Base-by-base conservation (phyloP, 1,284 basidiomycete genomes). In the Pseudozyma pruni region DNA sequence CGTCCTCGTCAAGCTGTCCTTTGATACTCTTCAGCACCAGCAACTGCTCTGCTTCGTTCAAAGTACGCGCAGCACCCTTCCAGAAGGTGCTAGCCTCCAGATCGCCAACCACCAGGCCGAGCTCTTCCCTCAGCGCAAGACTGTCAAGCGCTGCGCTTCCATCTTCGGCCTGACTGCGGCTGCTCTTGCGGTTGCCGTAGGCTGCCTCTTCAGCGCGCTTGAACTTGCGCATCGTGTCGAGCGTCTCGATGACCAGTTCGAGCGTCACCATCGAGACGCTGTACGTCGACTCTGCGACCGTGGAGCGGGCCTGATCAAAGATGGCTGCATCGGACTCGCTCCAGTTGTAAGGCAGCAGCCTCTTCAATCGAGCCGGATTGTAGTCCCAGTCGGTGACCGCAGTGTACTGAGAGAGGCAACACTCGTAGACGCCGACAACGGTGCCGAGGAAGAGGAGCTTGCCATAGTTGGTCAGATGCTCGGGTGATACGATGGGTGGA, bases 311-410 rank as follows among this genome's bases (percentile, higher is more conserved):
- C 29, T 40, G 23, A 20, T 63, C 52, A 42, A 63, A 70, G 29
- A 60, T 38, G 17, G 42, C 56, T 9, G 60, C 52, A 40, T 70
- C 67, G 20, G 47, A 22, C 23, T 59, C 22, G 40, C 35, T 48
- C 55, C 67, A 70, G 32, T 70, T 60, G 56, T 48, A 60, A 5
- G 67, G 67, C 20, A 56, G 22, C 6, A 70, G 52, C 20, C 67
- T 45, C 22, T 56, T 48, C 27, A 70, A 39, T 1, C 67, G 50
- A 8, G 60, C 43, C 8, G 67, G 67, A 16, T 70, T 70, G 53
- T 70, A 70, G 45, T 70, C 67, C 67, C 67, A 70, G 39, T 70
- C 67, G 29, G 67, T 59, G 13, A 70, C 27, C 4, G 67, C 67
- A 7, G 55, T 58, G 37, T 59, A 70, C 47, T 63, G 60, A 20